Evolutionary conservation across 768 basidiomycete species (phyloP), one percentile per base, ranked within the genome.

Genomic region (Tylopilus balloui): DNA sequence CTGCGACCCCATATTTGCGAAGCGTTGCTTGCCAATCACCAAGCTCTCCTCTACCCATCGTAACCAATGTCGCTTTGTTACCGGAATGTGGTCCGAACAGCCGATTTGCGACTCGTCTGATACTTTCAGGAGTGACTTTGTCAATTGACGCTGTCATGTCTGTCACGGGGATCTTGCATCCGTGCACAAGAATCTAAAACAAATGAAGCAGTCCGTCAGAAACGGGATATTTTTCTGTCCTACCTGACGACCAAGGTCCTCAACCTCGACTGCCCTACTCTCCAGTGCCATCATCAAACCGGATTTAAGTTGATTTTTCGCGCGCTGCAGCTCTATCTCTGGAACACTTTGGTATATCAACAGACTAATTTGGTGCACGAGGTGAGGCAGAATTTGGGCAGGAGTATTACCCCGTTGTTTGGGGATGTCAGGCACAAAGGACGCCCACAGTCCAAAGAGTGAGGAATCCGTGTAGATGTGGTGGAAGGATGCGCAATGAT

Each of bases 381-480:
- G 79, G 59, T 95, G 83, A 2, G 90, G 84, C 38, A 93, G 71
- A 48, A 94, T 84, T 58, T 88, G 80, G 25, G 75, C 73, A 32
- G 82, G 80, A 2, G 73, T 84, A 71, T 79, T 88, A 38, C 78
- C 80, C 37, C 75, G 70, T 41, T 75, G 63, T 34, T 78, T 79
- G 20, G 78, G 74, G 20, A 76, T 68, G 40, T 78, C 75, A 32
- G 88, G 88, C 10, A 86, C 71, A 66, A 94, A 92, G 20, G 88
- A 83, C 1, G 91, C 92, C 59, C 88, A 87, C 31, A 98, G 75
- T 3, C 94, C 95, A 66, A 97, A 96, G 6, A 98, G 75, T 4
- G 92, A 92, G 0, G 91, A 89, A 66, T 97, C 94, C 48, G 84
- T 83, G 70, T 97, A 98, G 63, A 94, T 93, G 69, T 98, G 95